These are phyloP conservation scores for Dryas alaskensis DNA, from an alignment of 306 rosid species.

Conservation along the genomic window DNA sequence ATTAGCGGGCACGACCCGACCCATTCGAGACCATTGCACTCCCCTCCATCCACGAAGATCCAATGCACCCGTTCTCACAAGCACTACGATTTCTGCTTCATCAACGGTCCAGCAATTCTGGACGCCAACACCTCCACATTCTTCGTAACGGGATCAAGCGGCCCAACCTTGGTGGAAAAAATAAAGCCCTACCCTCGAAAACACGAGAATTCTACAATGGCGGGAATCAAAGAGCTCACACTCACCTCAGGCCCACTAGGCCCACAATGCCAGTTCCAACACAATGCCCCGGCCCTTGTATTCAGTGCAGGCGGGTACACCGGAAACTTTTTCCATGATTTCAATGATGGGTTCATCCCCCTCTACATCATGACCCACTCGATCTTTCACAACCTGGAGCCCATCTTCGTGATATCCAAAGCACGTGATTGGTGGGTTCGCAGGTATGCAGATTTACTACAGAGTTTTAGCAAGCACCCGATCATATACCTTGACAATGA, in stretches of 20 bases:
- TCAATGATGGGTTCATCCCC: conserved; percentile 47
- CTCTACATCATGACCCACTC: conserved; percentile 38
- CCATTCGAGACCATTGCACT: neutral
- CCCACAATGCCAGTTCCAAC: conserved; percentile 36
- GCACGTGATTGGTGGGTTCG: conserved; percentile 48
- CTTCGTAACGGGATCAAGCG: conserved; percentile 17
- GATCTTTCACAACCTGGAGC: neutral
- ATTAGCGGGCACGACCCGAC: neutral
- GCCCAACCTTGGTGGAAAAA: conserved; percentile 22
- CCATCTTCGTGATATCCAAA: conserved; percentile 37
- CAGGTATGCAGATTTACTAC: conserved; percentile 30
- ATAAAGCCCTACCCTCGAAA: conserved; percentile 47
- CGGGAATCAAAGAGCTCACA: conserved; percentile 29
- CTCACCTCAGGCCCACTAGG: conserved; percentile 33
- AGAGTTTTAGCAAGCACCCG: conserved; percentile 29
- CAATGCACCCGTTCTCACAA: conserved; percentile 38
- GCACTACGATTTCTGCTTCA: conserved; percentile 37
- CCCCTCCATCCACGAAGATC: neutral
- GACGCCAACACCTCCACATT: conserved; percentile 43
- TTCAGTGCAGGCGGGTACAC: conserved; percentile 44
- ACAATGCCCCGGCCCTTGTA: conserved; percentile 31
- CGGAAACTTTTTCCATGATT: conserved; percentile 52
- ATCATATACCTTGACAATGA: conserved; percentile 44
- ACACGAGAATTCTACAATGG: conserved; percentile 25
- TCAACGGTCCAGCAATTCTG: conserved; percentile 33